Base-by-base conservation (phyloP, 2,329 filamentous ascomycete genomes). In the Epichloe scottii region DNA sequence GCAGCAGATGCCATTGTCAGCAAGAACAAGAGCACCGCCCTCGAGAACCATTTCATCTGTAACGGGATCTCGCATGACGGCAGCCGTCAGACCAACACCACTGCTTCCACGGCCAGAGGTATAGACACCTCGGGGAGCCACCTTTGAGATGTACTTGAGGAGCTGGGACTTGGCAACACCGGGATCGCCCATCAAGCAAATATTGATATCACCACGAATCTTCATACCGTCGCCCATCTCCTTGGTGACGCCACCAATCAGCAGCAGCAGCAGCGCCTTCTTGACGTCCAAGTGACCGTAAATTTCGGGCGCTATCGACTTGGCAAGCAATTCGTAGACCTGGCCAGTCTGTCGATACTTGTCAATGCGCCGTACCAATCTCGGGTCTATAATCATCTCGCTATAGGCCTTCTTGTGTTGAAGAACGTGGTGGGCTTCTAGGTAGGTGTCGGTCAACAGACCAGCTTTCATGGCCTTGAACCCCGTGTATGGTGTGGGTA, bases 361-460 rank as follows among this genome's bases (percentile, higher is more conserved):
- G 56, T 90, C 87, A 67, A 98, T 96, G 57, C 89, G 83, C 53
- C 83, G 81, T 50, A 94, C 79, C 8, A 94, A 82, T 48, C 79
- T 77, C 34, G 84, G 81, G 58, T 96, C 90, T 58, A 96, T 81
- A 30, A 83, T 78, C 73, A 96, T 88, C 61, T 95, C 86, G 57
- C 94, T 88, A 68, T 98, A 98, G 1, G 91, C 90, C 70, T 96
- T 95, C 73, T 98, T 98, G 77, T 98, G 93, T 67, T 98, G 93
- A 41, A 82, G 82, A 45, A 98, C 83, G 63, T 94, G 78, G 65
- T 98, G 93, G 5, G 91, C 93, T 70, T 98, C 93, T 12, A 98
- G 74, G 64, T 95, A 98, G 1, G 93, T 98, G 63, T 98, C 93
- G 35, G 93, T 98, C 54, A 98, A 72, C n/a, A 98, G 79, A 53